A percentile compares a stretch with the other conserved stretches of the same genome.
Evolutionary conservation across 2,329 filamentous ascomycete species (phyloP).

Genomic region (Bretziella fagacearum): DNA sequence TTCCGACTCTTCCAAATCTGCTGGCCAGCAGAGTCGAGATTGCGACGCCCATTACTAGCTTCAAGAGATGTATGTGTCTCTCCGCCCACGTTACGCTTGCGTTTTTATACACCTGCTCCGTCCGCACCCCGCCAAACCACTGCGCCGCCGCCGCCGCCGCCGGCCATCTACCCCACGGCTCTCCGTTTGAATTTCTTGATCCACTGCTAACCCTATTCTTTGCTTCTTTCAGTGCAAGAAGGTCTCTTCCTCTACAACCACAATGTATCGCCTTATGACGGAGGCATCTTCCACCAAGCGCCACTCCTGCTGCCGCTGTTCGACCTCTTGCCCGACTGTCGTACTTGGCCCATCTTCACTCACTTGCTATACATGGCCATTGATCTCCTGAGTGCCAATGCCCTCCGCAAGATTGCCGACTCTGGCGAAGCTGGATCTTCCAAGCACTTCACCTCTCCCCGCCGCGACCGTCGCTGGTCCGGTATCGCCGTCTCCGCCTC

Average conservation of each 20-base stretch:
- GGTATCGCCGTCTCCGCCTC: constrained; percentile 61
- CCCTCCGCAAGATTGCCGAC: constrained; percentile 61
- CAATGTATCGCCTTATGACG: constrained; percentile 93
- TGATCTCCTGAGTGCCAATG: constrained; percentile 68
- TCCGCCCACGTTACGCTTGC: too few species aligned
- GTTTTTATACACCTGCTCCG: too few species aligned
- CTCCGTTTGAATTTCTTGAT: neutral
- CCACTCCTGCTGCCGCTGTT: constrained; percentile 84
- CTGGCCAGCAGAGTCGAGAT: constrained; percentile 87
- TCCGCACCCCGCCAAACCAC: neutral
- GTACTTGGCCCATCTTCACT: constrained; percentile 52
- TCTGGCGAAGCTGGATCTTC: constrained; percentile 64
- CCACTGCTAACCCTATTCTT: constrained; percentile 4
- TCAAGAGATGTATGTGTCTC: constrained; percentile 76
- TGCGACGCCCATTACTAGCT: constrained; percentile 92
- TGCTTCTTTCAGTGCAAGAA: constrained; percentile 61
- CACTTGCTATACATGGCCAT: constrained; percentile 64
- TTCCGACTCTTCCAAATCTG: constrained; percentile 69
- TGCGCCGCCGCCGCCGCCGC: constrained; percentile 6
- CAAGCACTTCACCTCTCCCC: constrained; percentile 58
- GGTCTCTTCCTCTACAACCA: constrained; percentile 90
- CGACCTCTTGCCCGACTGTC: constrained; percentile 61
- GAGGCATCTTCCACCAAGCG: constrained; percentile 67
- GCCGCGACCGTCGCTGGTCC: constrained; percentile 55
- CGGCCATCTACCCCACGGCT: neutral